Percentiles rank a stretch among this genome's conserved stretches.
These are phyloP conservation scores for Aspergillus asperescens DNA, from an alignment of 495 filamentous ascomycete species.

Conservation along the genomic window DNA sequence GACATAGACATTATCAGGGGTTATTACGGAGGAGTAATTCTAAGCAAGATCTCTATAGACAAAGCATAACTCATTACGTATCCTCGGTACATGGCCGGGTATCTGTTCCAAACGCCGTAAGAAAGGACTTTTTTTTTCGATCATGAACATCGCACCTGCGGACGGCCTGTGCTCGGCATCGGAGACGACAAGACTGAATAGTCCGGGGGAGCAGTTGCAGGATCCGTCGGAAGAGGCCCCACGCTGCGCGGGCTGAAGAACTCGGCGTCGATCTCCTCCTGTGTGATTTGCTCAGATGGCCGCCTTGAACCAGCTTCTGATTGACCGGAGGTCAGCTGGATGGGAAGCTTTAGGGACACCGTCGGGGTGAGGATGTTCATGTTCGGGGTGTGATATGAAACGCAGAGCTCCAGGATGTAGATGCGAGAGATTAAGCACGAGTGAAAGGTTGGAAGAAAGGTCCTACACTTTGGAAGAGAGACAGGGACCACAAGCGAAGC, in stretches of 20 bases:
- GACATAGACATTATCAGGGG: background rate
- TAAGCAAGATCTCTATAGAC: background rate
- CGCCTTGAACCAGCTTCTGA: slow-evolving; percentile 3
- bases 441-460: slow-evolving; percentile 84
- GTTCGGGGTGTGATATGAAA: slow-evolving; percentile 56
- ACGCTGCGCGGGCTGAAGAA: slow-evolving; percentile 38
- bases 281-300: slow-evolving; percentile 25
- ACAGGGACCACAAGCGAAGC: slow-evolving; percentile 69
- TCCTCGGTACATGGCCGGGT: background rate
- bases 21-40: background rate
- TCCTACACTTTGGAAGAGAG: slow-evolving; percentile 61
- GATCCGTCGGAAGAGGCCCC: slow-evolving; percentile 6
- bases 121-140: background rate
- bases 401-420: slow-evolving; percentile 66
- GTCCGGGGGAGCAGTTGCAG: slow-evolving; percentile 12
- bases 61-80: background rate
- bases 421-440: slow-evolving; percentile 75
- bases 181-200: slow-evolving; percentile 13
- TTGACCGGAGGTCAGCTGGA: slow-evolving; percentile 58
- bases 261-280: slow-evolving; percentile 33
- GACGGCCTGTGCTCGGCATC: background rate
- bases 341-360: slow-evolving; percentile 62
- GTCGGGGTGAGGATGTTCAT: slow-evolving; percentile 50
- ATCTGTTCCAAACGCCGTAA: background rate
- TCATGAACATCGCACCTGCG: background rate